Evolutionary conservation across 176 grass and related monocot species (phyloP), one percentile per base, ranked within the genome.

Genomic region (Cenchrus purpureus): DNA sequence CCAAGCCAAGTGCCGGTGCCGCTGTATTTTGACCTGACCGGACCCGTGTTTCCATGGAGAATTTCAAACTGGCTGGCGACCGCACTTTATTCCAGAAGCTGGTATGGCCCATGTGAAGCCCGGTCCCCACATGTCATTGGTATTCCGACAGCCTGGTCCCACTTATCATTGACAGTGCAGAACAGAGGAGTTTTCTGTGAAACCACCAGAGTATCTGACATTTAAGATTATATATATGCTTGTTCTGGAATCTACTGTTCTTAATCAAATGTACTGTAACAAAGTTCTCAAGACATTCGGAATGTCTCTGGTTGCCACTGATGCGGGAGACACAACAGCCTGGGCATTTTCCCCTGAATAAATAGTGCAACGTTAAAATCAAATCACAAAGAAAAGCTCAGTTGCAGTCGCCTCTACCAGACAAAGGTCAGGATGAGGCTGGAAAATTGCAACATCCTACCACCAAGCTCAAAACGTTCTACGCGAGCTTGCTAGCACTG

Each of bases 371-470:
- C 16, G 67, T 68, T 75, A 3, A 3, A 40, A 40, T 40, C 45
- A 25, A 68, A 22, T 45, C 31, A n/a, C 11, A 32, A 89, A 14
- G 19, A 78, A 68, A 44, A 73, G 31, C 13, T 62, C 62, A 6
- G 54, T 7, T 82, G 46, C 71, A 81, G 45, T 70, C 46, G 80
- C 75, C 49, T 82, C 85, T 79, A 87, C 51, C 69, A 51, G 54
- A 29, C 74, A 80, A 61, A 57, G 83, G 46, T 16, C 45, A 46
- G 68, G 74, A 68, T 31, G 79, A 74, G 85, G 68, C 19, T 54
- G 11, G 16, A 84, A 83, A 49, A 37, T 76, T 54, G 62, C 81
- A 80, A 79, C 76, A 68, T 84, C 85, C 76, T 55, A 70, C 54
- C 15, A 68, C 25, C 52, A 66, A 42, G 76, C 45, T 79, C 42